Percentiles rank a stretch among this genome's conserved stretches.
Evolutionary conservation across 83 land plant species (phyloP).

Genomic region (Isoetes engelmannii): DNA sequence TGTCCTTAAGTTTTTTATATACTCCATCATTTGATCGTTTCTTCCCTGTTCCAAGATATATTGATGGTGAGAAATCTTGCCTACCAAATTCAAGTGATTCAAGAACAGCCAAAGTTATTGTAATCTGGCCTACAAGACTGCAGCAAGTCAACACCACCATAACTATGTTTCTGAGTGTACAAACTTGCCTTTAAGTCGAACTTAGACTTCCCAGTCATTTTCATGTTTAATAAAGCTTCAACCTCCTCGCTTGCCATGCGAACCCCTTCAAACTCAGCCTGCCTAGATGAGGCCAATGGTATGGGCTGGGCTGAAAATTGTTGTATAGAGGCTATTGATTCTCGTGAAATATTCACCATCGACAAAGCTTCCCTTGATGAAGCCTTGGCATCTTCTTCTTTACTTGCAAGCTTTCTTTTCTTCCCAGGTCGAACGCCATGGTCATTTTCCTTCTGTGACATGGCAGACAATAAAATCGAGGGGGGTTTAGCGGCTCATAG

Average conservation of each 20-base stretch:
- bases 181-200: slow-evolving; percentile 61
- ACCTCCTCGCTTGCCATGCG: slow-evolving; percentile 49
- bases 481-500: too few relatives aligned
- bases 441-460: slow-evolving; percentile 6
- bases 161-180: background rate
- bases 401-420: slow-evolving; percentile 3
- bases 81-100: too few relatives aligned
- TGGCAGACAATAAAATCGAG: background rate
- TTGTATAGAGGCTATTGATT: slow-evolving; percentile 3
- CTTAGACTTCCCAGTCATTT: slow-evolving; percentile 64
- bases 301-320: background rate
- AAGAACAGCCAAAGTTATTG: too few relatives aligned
- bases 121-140: too few relatives aligned
- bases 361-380: slow-evolving; percentile 3
- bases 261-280: slow-evolving; percentile 18
- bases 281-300: slow-evolving; percentile 5
- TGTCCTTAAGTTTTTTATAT: slow-evolving; percentile 63
- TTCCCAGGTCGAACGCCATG: slow-evolving; percentile 3
- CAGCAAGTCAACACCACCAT: too few relatives aligned
- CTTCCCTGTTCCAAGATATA: slow-evolving; percentile 47
- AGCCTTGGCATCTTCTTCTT: too few relatives aligned
- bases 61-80: too few relatives aligned
- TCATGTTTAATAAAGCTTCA: slow-evolving; percentile 62
- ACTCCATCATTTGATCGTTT: slow-evolving; percentile 74
- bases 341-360: background rate